Evolutionary conservation across 2,329 filamentous ascomycete genomes (phyloP), one percentile per base, ranked within the genome.

Genomic region (Waltergamsia citrina): DNA sequence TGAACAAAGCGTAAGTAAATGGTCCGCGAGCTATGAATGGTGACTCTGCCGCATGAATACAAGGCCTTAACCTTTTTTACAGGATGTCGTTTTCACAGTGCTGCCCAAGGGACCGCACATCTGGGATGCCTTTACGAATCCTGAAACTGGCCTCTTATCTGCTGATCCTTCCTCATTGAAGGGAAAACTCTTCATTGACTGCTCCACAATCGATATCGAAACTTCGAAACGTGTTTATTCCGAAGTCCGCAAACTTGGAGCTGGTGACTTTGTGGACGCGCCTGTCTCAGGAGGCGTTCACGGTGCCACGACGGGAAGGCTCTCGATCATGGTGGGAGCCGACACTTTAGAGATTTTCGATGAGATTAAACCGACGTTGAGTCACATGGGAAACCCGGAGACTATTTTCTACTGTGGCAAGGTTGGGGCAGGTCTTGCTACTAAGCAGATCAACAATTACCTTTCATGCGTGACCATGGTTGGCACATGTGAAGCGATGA

Each of bases 381-480:
- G 9, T 25, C 23, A 9, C 23, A 25, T 25, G 23, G 23, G 23
- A 9, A n/a, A 25, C n/a, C 23, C 23, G 9, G 31, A 35, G 6
- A 39, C 28, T 4, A 37, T 45, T 23, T 43, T 38, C 15, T 30
- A 35, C 11, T 44, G 42, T 29, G 41, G 42, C 4, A 19, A 33
- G 6, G 16, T 27, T 6, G 41, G 42, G 6, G 37, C 42, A 3
- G 42, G 41, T 6, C 14, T 42, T 4, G 41, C 38, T 6, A 41
- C 38, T 0, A 44, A 42, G 17, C 31, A 38, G 7, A 44, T 44
- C 12, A 44, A 44, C 30, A 42, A 42, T 33, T 44, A 42, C 12
- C 20, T 42, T 4, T 39, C 38, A 0, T 34, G 40, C n/a, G 15
- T 39, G 16, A 42, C 38, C 33, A 42, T 41, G 36, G 36, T 44